phyloP scores from a whole-genome alignment of 2,329 filamentous ascomycete genomes.

The Coniochaeta sp. region DNA sequence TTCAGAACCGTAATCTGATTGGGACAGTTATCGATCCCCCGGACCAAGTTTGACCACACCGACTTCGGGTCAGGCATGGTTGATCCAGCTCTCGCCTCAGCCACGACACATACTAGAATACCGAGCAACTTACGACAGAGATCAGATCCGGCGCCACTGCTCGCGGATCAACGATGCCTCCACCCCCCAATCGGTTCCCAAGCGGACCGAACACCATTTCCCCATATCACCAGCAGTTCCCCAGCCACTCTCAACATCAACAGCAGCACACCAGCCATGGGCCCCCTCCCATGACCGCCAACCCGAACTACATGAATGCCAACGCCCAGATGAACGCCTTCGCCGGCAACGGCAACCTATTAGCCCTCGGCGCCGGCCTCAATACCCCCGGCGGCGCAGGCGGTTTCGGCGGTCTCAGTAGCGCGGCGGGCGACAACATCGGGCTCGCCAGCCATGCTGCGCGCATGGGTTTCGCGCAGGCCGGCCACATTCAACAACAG shows the following conservation, averaged over 20 bases:
- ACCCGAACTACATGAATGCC: slow-evolving; percentile 64
- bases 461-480: slow-evolving; percentile 79
- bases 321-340: slow-evolving; percentile 65
- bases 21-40: neutral
- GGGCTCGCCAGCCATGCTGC: slow-evolving; percentile 82
- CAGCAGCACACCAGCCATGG: slow-evolving; percentile 36
- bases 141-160: slow-evolving; percentile 7
- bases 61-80: slow-evolving; percentile 3
- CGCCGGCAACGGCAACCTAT: slow-evolving; percentile 46
- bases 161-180: slow-evolving; percentile 29
- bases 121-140: slow-evolving; percentile 5
- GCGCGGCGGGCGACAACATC: slow-evolving; percentile 53
- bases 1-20: neutral
- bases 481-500: slow-evolving; percentile 48
- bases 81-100: slow-evolving; percentile 12
- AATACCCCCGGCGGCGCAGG: slow-evolving; percentile 26
- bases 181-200: slow-evolving; percentile 37
- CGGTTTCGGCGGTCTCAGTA: slow-evolving; percentile 40
- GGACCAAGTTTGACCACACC: neutral
- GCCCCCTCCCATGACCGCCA: slow-evolving; percentile 50
- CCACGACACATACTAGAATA: slow-evolving; percentile 8
- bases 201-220: slow-evolving; percentile 37
- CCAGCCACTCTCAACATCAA: slow-evolving; percentile 33
- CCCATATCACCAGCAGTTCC: slow-evolving; percentile 45
- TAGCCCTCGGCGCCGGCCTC: slow-evolving; percentile 52